phyloP scores from a whole-genome alignment of 306 rosid species.

The Mimosa bimucronata region DNA sequence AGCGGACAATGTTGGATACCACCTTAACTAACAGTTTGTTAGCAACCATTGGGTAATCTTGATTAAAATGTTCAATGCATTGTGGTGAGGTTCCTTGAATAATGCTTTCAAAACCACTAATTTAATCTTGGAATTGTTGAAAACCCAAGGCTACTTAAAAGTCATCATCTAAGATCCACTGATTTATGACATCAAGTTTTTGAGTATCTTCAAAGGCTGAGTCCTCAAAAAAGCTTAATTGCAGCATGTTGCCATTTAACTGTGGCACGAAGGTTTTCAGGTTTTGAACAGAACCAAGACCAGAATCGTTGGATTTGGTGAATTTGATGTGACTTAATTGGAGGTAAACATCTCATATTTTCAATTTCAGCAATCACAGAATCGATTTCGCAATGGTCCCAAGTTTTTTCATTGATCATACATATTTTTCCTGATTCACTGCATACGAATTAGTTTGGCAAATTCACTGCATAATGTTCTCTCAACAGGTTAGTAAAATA shows the following conservation, averaged over 20 bases:
- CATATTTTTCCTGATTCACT: background rate
- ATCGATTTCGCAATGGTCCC: background rate
- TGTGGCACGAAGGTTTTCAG: too few species aligned
- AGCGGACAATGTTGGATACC: too few species aligned
- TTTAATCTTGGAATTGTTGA: too few species aligned
- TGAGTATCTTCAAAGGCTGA: background rate
- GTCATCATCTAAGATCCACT: background rate
- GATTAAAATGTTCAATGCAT: too few species aligned
- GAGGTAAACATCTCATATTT: background rate
- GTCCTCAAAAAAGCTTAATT: background rate
- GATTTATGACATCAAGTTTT: background rate
- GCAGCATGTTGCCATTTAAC: background rate
- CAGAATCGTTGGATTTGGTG: background rate
- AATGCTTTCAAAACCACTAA: too few species aligned
- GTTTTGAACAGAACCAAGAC: background rate
- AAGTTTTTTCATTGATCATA: background rate
- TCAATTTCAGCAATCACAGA: background rate
- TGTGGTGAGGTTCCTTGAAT: too few species aligned
- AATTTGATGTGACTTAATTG: background rate
- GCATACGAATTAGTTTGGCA: too few species aligned
- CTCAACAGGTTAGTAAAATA: too few species aligned
- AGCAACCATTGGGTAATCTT: too few species aligned
- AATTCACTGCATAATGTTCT: too few species aligned
- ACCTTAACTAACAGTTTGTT: too few species aligned
- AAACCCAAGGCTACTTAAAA: background rate